These are phyloP conservation scores for Pseudocercospora cruenta DNA, from an alignment of 2,329 filamentous ascomycete species.

Conservation along the genomic window DNA sequence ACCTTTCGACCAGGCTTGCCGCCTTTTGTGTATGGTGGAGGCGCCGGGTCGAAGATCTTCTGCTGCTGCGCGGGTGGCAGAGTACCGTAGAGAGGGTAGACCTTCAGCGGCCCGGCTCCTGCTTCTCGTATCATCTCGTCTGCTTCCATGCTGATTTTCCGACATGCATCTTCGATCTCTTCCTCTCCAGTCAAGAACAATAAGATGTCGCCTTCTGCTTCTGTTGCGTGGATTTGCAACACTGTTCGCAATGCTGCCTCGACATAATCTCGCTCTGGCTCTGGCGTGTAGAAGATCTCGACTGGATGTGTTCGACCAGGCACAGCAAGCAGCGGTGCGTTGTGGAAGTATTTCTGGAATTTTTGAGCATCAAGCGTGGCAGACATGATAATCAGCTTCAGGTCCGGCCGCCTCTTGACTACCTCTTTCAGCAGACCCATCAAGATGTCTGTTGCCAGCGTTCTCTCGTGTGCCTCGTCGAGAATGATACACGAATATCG, in stretches of 20 bases:
- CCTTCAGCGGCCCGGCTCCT: slow-evolving; percentile 83
- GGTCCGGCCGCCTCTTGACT: slow-evolving; percentile 75
- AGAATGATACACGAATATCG: slow-evolving; percentile 98
- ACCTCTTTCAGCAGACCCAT: slow-evolving; percentile 97
- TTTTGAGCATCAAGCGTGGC: slow-evolving; percentile 97
- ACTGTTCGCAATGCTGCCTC: slow-evolving; percentile 94
- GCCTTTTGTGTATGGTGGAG: slow-evolving; percentile 70
- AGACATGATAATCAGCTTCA: slow-evolving; percentile 99
- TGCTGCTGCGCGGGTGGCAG: slow-evolving; percentile 84
- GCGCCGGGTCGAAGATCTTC: slow-evolving; percentile 89
- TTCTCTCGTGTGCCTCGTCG: slow-evolving; percentile 97
- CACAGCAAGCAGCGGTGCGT: slow-evolving; percentile 89
- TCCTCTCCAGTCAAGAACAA: slow-evolving; percentile 97
- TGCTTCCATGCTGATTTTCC: slow-evolving; percentile 86
- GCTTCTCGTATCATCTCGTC: slow-evolving; percentile 92
- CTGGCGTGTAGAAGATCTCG: slow-evolving; percentile 97
- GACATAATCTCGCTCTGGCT: slow-evolving; percentile 94
- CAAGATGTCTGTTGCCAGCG: slow-evolving; percentile 92
- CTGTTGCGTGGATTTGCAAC: slow-evolving; percentile 91
- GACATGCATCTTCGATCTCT: slow-evolving; percentile 94
- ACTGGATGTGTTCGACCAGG: slow-evolving; percentile 95
- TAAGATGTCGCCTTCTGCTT: slow-evolving; percentile 88
- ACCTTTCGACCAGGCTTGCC: slow-evolving; percentile 89
- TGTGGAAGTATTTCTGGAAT: slow-evolving; percentile 95
- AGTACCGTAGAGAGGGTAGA: slow-evolving; percentile 93